Base-by-base conservation (phyloP, 805 yeast genomes). In the Myxozyma geophila region DNA sequence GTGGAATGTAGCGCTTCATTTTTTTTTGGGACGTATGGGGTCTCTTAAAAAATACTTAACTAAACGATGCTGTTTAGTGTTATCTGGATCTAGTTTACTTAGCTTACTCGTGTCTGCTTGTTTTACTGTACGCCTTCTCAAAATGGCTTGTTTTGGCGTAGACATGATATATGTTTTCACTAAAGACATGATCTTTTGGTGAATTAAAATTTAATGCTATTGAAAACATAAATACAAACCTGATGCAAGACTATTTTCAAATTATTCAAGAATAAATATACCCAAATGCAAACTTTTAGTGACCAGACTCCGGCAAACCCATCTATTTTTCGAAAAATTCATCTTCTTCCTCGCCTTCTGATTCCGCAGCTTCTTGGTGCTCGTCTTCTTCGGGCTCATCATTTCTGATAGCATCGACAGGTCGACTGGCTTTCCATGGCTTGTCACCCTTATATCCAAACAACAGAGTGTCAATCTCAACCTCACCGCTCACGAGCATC, bases 381-480 rank as follows among this genome's bases (percentile, higher is more conserved):
- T 13, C 49, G n/a, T 40, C 54, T 2, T 43, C 58, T 7, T 10
- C 59, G 8, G 39, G 33, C 13, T 41, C 53, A 21, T 2, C 12
- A 8, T 36, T 21, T 19, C 9, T 35, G 46, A 17, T 36, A 7
- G 35, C 43, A 37, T 7, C 52, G 5, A 46, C 15, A 1, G 7
- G 19, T 37, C 47, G 28, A 19, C 28, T 13, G 23, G 17, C 37
- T 28, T 44, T 28, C 19, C 44, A 23, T 17, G 15, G 8, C 23
- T 52, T 28, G 9, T 48, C 41, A 19, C 59, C 58, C 12, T 41
- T 44, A 17, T 49, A 33, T n/a, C 62, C 60, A 54, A 66, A 64
- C 66, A 65, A 12, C 36, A 63, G 46, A 21, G 62, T n/a, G 21
- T 66, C 65, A 13, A 57, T 47, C 33, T 58, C 46, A n/a, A 65